Evolutionary conservation across 305 asterid species (phyloP), one percentile per base, ranked within the genome.

Genomic region (Rubia balearica): DNA sequence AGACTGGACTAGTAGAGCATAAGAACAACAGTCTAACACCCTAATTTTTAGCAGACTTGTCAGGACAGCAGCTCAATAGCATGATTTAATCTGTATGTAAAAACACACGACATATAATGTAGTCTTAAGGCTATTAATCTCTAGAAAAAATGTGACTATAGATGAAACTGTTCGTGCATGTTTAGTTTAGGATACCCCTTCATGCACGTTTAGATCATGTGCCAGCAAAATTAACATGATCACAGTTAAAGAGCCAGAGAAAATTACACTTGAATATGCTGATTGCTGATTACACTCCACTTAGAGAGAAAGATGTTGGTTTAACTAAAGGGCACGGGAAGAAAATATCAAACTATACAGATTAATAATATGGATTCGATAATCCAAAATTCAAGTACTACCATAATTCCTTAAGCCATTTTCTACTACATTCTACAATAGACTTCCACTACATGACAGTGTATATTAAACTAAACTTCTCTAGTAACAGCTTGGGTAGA

Each of bases 181-280:
- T 17, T 12, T 0, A 8, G 19, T n/a, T 36, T 3, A 36, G 6
- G 0, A 36, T 66, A 6, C 41, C 13, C 22, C 4, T 65, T 65
- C n/a, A 42, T 40, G 42, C 27, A 30, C 8, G 7, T 53, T 38
- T 68, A 68, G 13, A 8, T 51, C 10, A 24, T 49, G 30, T 19
- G n/a, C 63, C 62, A 51, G 57, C 49, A 60, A 51, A 17, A n/a
- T 22, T 41, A 46, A 61, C 36, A 71, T 33, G 45, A 45, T 43
- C 38, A 61, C 46, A n/a, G 14, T 12, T 38, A 0, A 33, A n/a
- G n/a, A 22, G 51, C 65, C 59, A 11, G 49, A 16, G 46, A 1
- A 17, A 38, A 49, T 13, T 8, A 42, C 21, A 70, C 59, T 59
- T 40, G 8, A 45, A 57, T 43, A 45, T 46, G 67, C 63, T 42